Percentiles rank a stretch among this genome's conserved stretches.
Conservation (phyloP, 495 filamentous ascomycete species). For the Polyplosphaeria fusca region DNA sequence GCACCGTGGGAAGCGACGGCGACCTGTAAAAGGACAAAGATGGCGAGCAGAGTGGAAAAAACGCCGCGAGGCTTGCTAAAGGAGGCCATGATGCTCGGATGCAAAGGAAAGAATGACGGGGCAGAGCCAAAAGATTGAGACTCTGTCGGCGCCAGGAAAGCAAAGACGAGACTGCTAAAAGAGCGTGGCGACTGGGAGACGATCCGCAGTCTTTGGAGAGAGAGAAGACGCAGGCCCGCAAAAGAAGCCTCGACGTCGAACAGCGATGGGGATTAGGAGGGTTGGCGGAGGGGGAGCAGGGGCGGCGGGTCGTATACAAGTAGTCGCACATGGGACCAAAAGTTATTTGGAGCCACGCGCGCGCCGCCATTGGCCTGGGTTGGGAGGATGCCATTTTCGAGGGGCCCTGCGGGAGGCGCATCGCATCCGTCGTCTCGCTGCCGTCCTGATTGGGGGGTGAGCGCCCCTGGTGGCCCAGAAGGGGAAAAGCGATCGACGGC, state of each 20-base stretch:
- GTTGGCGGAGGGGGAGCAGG: background rate
- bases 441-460: background rate
- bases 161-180: constrained; percentile 15
- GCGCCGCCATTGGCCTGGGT: constrained; percentile 5
- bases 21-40: constrained; percentile 19
- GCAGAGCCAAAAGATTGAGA: constrained; percentile 4
- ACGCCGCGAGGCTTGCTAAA: constrained; percentile 21
- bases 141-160: background rate
- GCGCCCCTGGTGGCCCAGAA: constrained; percentile 3
- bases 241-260: constrained; percentile 18
- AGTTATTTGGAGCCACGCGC: background rate
- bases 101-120: background rate
- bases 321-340: too few species aligned
- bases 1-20: constrained; percentile 9
- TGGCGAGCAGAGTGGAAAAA: constrained; percentile 17
- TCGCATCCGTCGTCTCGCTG: background rate
- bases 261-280: constrained; percentile 2
- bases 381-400: constrained; percentile 1
- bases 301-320: constrained; percentile 19
- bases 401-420: background rate
- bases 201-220: constrained; percentile 15
- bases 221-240: background rate
- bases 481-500: background rate
- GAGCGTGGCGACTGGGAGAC: constrained; percentile 22
- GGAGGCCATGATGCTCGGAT: constrained; percentile 9